phyloP scores from a whole-genome alignment of 129 eudicot species.

The Kitagawia praeruptora region DNA sequence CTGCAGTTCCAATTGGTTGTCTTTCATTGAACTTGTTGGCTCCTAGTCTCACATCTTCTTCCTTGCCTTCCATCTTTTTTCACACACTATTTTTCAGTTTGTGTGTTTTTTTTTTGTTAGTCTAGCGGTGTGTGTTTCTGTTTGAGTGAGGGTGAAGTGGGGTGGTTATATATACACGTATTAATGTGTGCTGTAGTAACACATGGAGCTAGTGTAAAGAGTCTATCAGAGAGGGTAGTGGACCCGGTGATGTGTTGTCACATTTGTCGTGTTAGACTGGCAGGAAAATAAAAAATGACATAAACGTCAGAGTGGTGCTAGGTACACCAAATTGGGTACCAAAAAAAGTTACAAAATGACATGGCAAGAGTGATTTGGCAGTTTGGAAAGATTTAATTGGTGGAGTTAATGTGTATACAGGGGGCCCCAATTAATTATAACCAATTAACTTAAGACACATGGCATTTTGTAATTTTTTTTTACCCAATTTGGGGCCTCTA shows the following conservation, averaged over 20 bases:
- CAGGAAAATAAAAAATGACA: not conserved
- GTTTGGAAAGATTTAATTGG: too few species aligned
- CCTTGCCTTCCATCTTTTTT: slow-evolving; percentile 43
- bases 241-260: not conserved
- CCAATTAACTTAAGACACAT: too few species aligned
- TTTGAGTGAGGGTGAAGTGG: slow-evolving; percentile 17
- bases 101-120: not conserved
- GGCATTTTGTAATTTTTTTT: too few species aligned
- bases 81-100: not conserved
- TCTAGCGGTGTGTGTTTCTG: not conserved
- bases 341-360: too few species aligned
- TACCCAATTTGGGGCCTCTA: too few species aligned
- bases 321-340: too few species aligned
- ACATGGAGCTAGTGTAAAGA: not conserved
- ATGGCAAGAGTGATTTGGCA: too few species aligned
- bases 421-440: too few species aligned
- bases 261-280: not conserved
- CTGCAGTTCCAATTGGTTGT: slow-evolving; percentile 57
- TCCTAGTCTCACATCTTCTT: slow-evolving; percentile 57
- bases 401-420: too few species aligned
- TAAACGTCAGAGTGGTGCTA: too few species aligned
- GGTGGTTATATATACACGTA: slow-evolving; percentile 15
- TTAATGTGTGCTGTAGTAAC: not conserved
- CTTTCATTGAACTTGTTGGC: slow-evolving; percentile 55
- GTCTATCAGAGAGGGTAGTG: not conserved